Conservation (phyloP, 441 rosid species). For the California macrophylla region DNA sequence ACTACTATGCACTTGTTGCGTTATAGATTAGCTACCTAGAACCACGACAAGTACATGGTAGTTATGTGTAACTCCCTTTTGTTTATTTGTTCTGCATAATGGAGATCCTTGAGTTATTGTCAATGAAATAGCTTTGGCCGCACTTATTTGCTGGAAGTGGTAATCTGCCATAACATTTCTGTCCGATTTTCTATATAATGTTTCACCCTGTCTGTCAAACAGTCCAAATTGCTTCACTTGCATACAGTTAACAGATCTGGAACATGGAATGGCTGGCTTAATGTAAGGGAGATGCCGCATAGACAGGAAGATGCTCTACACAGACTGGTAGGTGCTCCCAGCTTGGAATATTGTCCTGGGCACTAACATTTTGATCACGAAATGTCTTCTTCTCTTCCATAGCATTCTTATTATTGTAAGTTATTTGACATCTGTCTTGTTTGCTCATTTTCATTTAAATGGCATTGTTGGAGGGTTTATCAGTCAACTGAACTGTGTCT, state of each 20-base stretch:
- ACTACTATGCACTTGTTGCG: background rate
- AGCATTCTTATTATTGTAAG: background rate
- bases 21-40: background rate
- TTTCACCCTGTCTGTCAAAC: no score
- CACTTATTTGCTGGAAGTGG: no score
- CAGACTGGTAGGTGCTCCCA: background rate
- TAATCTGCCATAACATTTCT: no score
- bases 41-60: background rate
- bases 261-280: background rate
- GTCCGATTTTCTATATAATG: no score
- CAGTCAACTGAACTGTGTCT: background rate
- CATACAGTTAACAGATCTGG: background rate
- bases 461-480: background rate
- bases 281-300: background rate
- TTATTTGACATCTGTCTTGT: background rate
- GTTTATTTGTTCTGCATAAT: no score
- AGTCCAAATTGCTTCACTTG: background rate
- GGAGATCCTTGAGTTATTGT: background rate
- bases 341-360: background rate
- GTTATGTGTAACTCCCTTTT: background rate
- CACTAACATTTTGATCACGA: background rate
- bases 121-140: background rate
- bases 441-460: background rate
- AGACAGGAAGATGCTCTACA: background rate
- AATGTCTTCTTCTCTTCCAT: background rate